Base-by-base conservation (phyloP, 176 grass and related monocot genomes). In the Cocos nucifera region DNA sequence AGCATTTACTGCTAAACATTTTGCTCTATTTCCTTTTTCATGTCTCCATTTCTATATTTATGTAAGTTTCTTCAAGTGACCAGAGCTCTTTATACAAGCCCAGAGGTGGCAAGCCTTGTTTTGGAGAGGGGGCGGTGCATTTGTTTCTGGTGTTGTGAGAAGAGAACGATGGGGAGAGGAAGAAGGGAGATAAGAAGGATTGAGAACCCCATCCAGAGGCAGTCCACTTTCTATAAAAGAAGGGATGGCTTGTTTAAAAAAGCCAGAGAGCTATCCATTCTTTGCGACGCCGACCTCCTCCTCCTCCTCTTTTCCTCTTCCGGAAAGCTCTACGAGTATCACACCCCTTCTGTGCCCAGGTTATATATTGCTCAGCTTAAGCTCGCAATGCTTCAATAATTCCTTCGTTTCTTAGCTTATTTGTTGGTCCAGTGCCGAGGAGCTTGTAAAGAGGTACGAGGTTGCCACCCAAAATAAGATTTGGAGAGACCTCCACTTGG, bases 201-300 rank as follows among this genome's bases (percentile, higher is more conserved):
- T 70, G 93, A 98, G 66, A 98, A 98, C 73, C 70, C 84, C 12
- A 83, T 78, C 50, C 93, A 92, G 79, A 83, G 93, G 63, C 93
- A 98, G 75, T 98, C 93, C 54, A 98, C 88, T 67, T 98, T 98
- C 88, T 98, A 98, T 83, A 98, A 98, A 83, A 89, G 94, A 78
- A 65, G 94, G 61, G 94, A 98, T 74, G 94, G 94, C 3, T 69
- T 98, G 25, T 98, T 98, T 78, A 98, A 98, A 84, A 98, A 98
- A 78, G 94, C 94, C 22, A 57, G 83, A 74, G 94, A 92, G 84
- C 87, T 98, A 60, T 70, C 88, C 64, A 81, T 98, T 17, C 82
- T 98, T 64, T 98, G 94, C 76, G 94, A 98, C 66, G 84, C 82
- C 78, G 94, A 98, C 70, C 94, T 98, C 56, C 88, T 98, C n/a